Base-by-base conservation (phyloP, 352 stramenopile genomes). In the Pythium sukuiense region DNA sequence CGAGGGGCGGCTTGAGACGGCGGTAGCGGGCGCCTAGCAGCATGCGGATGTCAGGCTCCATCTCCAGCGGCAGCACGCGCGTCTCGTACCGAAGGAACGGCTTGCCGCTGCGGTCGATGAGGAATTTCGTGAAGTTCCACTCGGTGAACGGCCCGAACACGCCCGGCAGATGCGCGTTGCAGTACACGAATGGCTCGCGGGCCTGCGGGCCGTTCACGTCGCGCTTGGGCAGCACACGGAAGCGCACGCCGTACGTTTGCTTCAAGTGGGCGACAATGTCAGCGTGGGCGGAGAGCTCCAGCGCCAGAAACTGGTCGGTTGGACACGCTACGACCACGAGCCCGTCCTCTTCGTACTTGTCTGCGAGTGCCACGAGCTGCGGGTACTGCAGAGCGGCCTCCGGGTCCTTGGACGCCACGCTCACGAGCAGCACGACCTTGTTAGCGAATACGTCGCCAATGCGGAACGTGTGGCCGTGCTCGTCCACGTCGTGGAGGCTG, bases 51-150 rank as follows among this genome's bases (percentile, higher is more conserved):
- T 84, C 74, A n/a, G 33, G 30, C 43, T 88, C 79, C 55, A 88
- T 69, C 33, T 63, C 61, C 2, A 63, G 49, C 7, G 79, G 79
- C 39, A 71, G 29, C 26, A 68, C 63, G 24, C 49, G 73, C 29
- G 80, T 74, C 29, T 79, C 73, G 50, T 74, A 87, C 18, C 79
- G 72, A 33, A 75, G 71, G 33, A 80, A 49, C n/a, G 76, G 69
- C 20, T 68, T 59, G 12, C 80, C 80, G 20, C 75, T 29, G n/a
- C 81, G 71, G 14, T 76, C 72, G 7, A 90, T 55, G 24, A 90
- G 62, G 52, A 88, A 90, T 57, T 90, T 90, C 43, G 80, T 85
- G 35, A 89, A 90, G 61, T 87, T 88, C 82, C 80, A 89, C 68
- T 85, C 77, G n/a, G 82, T 69, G 30, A 81, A 79, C 48, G 72